These are phyloP conservation scores for Acmispon strigosus DNA, from an alignment of 306 rosid species.

Conservation along the genomic window DNA sequence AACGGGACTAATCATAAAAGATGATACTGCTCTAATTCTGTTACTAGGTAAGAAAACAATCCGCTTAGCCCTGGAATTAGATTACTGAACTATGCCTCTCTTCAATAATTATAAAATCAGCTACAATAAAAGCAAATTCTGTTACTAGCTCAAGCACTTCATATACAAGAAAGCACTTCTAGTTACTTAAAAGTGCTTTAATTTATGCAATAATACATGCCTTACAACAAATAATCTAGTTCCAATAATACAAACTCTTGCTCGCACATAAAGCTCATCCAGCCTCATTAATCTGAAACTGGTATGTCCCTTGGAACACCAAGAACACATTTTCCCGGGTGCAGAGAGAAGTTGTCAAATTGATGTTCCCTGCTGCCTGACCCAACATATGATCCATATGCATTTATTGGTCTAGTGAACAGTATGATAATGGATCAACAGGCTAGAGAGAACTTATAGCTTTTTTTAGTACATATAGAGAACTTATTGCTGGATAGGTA, in stretches of 20 bases:
- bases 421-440: neutral
- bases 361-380: neutral
- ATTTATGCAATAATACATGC: neutral
- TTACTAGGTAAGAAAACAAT: neutral
- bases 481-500: neutral
- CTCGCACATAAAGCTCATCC: neutral
- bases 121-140: neutral
- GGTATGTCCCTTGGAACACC: neutral
- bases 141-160: neutral
- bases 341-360: neutral
- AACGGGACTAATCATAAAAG: too few relatives aligned
- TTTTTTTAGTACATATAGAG: too few relatives aligned
- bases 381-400: neutral
- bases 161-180: neutral
- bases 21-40: too few relatives aligned
- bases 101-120: neutral
- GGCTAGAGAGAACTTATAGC: neutral
- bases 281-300: neutral
- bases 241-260: conserved; percentile 11
- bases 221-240: neutral
- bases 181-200: neutral
- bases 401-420: conserved; percentile 9
- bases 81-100: neutral
- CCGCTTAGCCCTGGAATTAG: neutral
- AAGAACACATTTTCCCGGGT: neutral